Evolutionary conservation across 1,284 basidiomycete genomes (phyloP).

Genomic region (Ustilago cynodontis): DNA sequence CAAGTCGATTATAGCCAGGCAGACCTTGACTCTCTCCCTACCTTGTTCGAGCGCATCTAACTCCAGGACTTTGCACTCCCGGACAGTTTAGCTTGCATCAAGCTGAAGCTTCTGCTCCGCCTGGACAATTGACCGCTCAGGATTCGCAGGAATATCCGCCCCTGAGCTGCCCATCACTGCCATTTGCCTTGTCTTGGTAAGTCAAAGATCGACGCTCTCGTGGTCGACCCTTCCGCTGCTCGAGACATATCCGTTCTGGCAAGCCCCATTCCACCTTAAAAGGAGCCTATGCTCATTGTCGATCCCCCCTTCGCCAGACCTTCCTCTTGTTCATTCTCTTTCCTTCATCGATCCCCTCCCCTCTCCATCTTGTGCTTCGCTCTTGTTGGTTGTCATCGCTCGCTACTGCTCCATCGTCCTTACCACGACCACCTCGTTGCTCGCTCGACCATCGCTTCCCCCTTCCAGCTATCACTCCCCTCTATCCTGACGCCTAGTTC

Average conservation of each 20-base stretch:
- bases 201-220: slow-evolving; percentile 14
- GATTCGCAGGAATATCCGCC: not conserved
- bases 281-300: slow-evolving; percentile 31
- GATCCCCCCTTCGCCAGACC: slow-evolving; percentile 19
- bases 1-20: not conserved
- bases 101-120: slow-evolving; percentile 2
- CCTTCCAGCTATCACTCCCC: not conserved
- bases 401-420: not conserved
- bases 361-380: not conserved
- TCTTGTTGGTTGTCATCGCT: not conserved
- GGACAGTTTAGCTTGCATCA: not conserved
- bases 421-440: not conserved
- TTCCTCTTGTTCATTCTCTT: slow-evolving; percentile 3
- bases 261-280: slow-evolving; percentile 39
- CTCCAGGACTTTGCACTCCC: not conserved
- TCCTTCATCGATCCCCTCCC: not conserved
- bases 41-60: not conserved
- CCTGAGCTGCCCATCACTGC: not conserved
- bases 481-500: not conserved
- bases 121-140: slow-evolving; percentile 1
- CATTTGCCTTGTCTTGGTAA: not conserved
- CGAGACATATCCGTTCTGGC: slow-evolving; percentile 24
- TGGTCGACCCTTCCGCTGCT: slow-evolving; percentile 11
- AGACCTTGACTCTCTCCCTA: not conserved
- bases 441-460: not conserved